A percentile compares a stretch with the other conserved stretches of the same genome.
Evolutionary conservation across 2,329 filamentous ascomycete species (phyloP).

Genomic region (Nannizzia gypsea): DNA sequence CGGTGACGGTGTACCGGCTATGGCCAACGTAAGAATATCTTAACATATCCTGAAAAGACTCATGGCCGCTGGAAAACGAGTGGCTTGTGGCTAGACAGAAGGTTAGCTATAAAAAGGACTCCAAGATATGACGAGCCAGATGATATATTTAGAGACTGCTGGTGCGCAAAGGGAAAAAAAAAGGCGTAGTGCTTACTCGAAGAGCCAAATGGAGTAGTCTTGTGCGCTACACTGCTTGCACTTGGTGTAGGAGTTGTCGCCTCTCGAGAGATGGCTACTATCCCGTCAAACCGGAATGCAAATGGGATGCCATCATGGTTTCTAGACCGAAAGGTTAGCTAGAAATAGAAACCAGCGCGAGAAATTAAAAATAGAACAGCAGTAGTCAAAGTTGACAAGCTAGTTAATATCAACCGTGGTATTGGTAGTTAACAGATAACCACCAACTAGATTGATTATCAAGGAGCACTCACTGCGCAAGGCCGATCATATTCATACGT

Average conservation of each 20-base stretch:
- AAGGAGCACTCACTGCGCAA: not conserved
- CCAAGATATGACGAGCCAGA: not conserved
- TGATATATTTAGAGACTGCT: not conserved
- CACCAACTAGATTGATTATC: no score
- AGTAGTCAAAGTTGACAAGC: not conserved
- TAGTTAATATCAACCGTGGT: not conserved
- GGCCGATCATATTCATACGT: constrained; percentile 4
- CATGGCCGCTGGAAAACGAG: constrained; percentile 1
- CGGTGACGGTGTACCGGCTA: not conserved
- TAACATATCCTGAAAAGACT: constrained; percentile 3
- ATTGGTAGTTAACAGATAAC: not conserved
- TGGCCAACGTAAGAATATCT: constrained; percentile 3
- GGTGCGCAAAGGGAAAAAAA: not conserved
- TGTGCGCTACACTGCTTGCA: not conserved
- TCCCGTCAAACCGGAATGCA: constrained; percentile 4
- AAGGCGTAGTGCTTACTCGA: constrained; percentile 1
- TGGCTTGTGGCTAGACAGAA: constrained; percentile 5
- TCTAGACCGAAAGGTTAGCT: not conserved
- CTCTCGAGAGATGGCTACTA: not conserved
- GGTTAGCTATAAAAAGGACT: not conserved
- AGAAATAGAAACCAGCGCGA: not conserved
- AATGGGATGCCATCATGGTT: constrained; percentile 6
- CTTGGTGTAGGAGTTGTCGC: not conserved
- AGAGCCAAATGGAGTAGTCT: not conserved
- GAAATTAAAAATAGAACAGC: not conserved